Conservation (phyloP, 805 yeast genomes). For the Candida parachauliodes region DNA sequence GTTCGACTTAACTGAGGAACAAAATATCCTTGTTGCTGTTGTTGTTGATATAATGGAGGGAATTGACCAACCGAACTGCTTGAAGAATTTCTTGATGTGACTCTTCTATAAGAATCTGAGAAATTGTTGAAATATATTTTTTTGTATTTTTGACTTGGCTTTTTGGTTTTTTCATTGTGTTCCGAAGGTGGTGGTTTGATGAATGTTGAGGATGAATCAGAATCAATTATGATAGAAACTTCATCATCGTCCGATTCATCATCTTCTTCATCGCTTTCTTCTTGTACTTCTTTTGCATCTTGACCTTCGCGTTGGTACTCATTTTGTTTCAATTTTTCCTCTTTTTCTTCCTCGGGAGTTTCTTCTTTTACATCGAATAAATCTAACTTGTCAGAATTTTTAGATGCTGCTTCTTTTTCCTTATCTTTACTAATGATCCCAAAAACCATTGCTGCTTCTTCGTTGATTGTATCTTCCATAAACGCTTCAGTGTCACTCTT, state of each 20-base stretch:
- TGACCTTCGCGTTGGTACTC: conserved; percentile 21
- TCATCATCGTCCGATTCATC: conserved; percentile 36
- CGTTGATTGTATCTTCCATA: conserved; percentile 23
- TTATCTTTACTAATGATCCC: conserved; percentile 34
- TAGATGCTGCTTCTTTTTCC: conserved; percentile 5
- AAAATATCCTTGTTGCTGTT: conserved; percentile 6
- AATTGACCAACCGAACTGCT: conserved; percentile 1
- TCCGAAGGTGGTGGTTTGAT: not conserved
- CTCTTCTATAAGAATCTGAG: conserved; percentile 16
- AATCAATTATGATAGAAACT: conserved; percentile 34
- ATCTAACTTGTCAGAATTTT: not conserved
- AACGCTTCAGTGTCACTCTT: conserved; percentile 7
- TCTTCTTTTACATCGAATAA: conserved; percentile 10
- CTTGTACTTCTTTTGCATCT: conserved; percentile 19
- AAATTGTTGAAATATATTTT: conserved; percentile 16
- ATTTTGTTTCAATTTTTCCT: conserved; percentile 20
- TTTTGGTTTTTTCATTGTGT: not conserved
- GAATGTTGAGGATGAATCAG: conserved; percentile 25
- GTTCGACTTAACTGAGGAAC: conserved; percentile 11
- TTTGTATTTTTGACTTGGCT: conserved; percentile 2
- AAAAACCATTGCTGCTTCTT: conserved; percentile 43
- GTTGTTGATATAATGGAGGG: conserved; percentile 1
- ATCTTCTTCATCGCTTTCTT: conserved; percentile 19
- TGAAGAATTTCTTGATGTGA: conserved; percentile 1
- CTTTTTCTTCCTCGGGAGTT: conserved; percentile 10